These are phyloP conservation scores for Pseudocercospora pini-densiflorae DNA, from an alignment of 2,329 filamentous ascomycete species.

Conservation along the genomic window DNA sequence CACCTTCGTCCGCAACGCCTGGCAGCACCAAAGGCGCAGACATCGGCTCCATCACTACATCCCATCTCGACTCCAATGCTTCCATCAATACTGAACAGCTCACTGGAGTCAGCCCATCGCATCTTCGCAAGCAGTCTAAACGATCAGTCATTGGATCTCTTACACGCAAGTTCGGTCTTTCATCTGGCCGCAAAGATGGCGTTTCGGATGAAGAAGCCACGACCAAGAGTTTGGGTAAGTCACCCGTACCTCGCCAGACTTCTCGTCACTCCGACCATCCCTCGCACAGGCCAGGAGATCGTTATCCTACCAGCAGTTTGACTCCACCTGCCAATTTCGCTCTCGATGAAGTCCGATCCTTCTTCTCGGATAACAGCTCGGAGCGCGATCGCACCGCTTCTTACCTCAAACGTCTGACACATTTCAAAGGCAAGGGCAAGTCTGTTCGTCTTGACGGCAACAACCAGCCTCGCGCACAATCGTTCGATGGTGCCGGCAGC, in stretches of 20 bases:
- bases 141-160: constrained; percentile 43
- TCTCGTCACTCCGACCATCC: constrained; percentile 24
- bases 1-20: constrained; percentile 19
- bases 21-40: constrained; percentile 36
- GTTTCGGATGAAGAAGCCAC: constrained; percentile 22
- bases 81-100: constrained; percentile 40
- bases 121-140: constrained; percentile 40
- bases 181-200: constrained; percentile 19
- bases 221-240: constrained; percentile 22
- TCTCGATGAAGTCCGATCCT: constrained; percentile 48
- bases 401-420: constrained; percentile 44
- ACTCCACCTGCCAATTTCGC: constrained; percentile 48
- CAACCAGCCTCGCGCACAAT: constrained; percentile 25
- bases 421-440: constrained; percentile 29
- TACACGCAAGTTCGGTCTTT: constrained; percentile 39
- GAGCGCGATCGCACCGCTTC: constrained; percentile 37
- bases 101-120: constrained; percentile 35
- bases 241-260: constrained; percentile 22
- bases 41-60: constrained; percentile 37
- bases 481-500: constrained; percentile 30
- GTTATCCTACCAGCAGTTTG: constrained; percentile 54
- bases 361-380: constrained; percentile 49
- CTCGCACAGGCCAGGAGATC: constrained; percentile 50
- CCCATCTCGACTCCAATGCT: constrained; percentile 29
- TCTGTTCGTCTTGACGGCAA: constrained; percentile 7